Percentiles rank a stretch among this genome's conserved stretches.
Conservation (phyloP, 2,329 filamentous ascomycete genomes). For the Ophiostoma sp. region DNA sequence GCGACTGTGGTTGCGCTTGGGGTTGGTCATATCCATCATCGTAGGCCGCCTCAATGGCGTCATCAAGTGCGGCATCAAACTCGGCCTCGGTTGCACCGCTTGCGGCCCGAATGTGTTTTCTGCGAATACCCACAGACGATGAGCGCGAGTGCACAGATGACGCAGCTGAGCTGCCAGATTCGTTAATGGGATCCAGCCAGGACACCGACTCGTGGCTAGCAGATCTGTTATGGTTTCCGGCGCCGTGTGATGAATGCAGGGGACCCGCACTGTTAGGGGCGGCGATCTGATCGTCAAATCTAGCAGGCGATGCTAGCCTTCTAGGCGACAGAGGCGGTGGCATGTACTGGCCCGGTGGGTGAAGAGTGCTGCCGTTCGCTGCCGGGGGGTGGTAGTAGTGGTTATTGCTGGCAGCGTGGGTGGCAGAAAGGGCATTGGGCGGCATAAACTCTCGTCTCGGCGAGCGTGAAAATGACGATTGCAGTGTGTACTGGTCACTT, state of each 20-base stretch:
- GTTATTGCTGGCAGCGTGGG: conserved; percentile 16
- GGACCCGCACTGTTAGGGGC: neutral
- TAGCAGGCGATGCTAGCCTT: conserved; percentile 32
- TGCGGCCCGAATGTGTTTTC: conserved; percentile 61
- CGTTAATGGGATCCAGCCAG: conserved; percentile 91
- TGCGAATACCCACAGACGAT: conserved; percentile 61
- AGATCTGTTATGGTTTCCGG: conserved; percentile 44
- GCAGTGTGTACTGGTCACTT: conserved; percentile 38
- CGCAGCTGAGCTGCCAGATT: conserved; percentile 72
- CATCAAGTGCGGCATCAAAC: conserved; percentile 90
- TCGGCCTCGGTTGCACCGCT: conserved; percentile 78
- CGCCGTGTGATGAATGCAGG: neutral
- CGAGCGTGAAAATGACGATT: conserved; percentile 51
- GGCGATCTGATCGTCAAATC: conserved; percentile 13
- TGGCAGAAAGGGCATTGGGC: conserved; percentile 20
- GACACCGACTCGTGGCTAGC: conserved; percentile 77
- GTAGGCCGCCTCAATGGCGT: conserved; percentile 92
- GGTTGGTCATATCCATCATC: conserved; percentile 71
- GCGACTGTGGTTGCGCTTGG: neutral
- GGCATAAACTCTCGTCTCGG: conserved; percentile 37
- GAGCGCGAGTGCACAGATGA: conserved; percentile 77
- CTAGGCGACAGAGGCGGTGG: conserved; percentile 66
- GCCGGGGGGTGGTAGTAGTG: conserved; percentile 26
- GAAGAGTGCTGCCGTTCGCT: conserved; percentile 32
- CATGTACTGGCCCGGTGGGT: conserved; percentile 52